These are phyloP conservation scores for Fennellomyces sp. DNA, from an alignment of 371 early-diverging fungal species.

Conservation along the genomic window DNA sequence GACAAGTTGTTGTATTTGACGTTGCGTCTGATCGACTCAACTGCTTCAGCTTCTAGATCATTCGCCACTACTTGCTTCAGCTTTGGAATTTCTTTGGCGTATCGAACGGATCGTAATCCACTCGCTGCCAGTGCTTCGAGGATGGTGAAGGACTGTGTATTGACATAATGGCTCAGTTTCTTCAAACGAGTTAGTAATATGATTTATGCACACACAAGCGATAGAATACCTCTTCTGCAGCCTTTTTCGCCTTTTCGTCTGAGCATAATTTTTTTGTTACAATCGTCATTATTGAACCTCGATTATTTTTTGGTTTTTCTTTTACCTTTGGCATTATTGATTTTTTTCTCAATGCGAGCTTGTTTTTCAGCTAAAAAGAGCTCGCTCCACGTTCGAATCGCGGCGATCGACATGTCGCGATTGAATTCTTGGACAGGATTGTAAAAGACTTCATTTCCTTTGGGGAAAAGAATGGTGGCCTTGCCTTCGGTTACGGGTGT, in stretches of 20 bases:
- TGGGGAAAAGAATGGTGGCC: slow-evolving; percentile 91
- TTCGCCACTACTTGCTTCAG: slow-evolving; percentile 91
- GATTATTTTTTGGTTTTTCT: not conserved
- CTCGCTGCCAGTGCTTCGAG: slow-evolving; percentile 99
- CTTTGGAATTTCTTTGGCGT: slow-evolving; percentile 93
- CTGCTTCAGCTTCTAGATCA: slow-evolving; percentile 93
- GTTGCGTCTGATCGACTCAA: slow-evolving; percentile 91
- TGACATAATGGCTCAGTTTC: slow-evolving; percentile 19
- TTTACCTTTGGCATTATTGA: slow-evolving; percentile 39
- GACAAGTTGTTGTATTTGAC: slow-evolving; percentile 81
- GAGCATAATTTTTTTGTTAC: not conserved
- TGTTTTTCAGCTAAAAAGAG: slow-evolving; percentile 62
- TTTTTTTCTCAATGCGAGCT: slow-evolving; percentile 50
- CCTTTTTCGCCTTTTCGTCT: slow-evolving; percentile 30
- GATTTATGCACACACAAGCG: not conserved
- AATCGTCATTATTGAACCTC: not conserved
- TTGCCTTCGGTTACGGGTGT: slow-evolving; percentile 78
- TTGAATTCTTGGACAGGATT: slow-evolving; percentile 99
- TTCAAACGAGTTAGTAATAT: not conserved
- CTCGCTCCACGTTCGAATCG: slow-evolving; percentile 89
- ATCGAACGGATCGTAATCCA: slow-evolving; percentile 98
- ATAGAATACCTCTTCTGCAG: slow-evolving; percentile 26
- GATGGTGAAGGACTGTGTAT: slow-evolving; percentile 65
- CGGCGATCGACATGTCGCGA: slow-evolving; percentile 95
- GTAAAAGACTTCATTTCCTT: slow-evolving; percentile 96